These are phyloP conservation scores for Pseudopediastrum boryanum DNA, from an alignment of 139 green algal genomes.

Conservation along the genomic window DNA sequence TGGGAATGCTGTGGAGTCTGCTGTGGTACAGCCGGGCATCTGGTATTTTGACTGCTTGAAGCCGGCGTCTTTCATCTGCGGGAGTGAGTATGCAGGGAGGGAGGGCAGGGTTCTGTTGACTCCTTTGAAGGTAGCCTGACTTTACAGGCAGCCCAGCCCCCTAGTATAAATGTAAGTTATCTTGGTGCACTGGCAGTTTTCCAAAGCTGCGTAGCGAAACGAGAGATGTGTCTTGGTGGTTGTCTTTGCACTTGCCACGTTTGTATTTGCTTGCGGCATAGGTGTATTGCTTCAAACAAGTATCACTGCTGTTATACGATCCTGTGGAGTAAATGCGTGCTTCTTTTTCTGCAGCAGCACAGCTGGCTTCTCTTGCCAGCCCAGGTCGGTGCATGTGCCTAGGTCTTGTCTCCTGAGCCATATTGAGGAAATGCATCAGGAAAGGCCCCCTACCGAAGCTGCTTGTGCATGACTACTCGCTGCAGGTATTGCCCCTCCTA, in stretches of 20 bases:
- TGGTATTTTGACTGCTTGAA: constrained; percentile 34
- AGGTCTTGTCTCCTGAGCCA: not conserved
- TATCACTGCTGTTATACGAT: not conserved
- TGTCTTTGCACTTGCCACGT: not conserved
- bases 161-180: not conserved
- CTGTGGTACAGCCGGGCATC: constrained; percentile 12
- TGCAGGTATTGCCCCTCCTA: not conserved
- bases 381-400: not conserved
- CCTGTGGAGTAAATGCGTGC: not conserved
- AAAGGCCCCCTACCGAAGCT: no score
- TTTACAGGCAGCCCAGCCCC: not conserved
- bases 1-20: not conserved
- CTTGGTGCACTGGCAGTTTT: not conserved
- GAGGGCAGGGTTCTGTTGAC: not conserved
- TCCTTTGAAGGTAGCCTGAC: not conserved
- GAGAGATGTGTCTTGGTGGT: no score
- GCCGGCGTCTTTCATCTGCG: constrained; percentile 15
- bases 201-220: not conserved
- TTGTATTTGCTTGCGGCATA: not conserved
- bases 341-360: no score
- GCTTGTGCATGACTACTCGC: no score
- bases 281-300: not conserved
- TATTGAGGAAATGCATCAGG: not conserved
- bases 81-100: constrained; percentile 6
- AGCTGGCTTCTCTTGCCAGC: no score